Conservation (phyloP, 202 grass and related monocot species). For the Zizania palustris region DNA sequence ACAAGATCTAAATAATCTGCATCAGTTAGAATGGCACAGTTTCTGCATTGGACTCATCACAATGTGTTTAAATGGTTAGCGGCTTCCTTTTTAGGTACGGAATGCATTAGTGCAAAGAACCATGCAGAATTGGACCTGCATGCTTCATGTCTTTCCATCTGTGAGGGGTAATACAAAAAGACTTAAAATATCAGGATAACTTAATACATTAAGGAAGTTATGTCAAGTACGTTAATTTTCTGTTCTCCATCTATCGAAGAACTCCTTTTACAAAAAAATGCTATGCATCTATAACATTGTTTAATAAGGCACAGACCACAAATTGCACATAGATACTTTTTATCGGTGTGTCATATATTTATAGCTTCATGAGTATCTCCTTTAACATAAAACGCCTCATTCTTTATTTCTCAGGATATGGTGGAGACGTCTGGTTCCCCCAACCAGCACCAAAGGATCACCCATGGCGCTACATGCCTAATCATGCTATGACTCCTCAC, state of each 20-base stretch:
- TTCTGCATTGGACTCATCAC: background rate
- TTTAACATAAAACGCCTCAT: background rate
- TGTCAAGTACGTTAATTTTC: background rate
- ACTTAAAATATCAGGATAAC: background rate
- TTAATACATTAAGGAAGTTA: background rate
- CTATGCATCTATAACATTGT: background rate
- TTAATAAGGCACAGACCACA: background rate
- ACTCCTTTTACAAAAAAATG: background rate
- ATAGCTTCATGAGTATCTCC: background rate
- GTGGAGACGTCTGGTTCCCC: constrained; percentile 90
- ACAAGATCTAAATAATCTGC: background rate
- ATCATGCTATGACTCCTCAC: constrained; percentile 89
- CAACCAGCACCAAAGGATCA: constrained; percentile 83
- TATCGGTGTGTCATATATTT: constrained; percentile 17
- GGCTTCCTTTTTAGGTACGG: too few relatives aligned
- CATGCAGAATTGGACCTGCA: too few relatives aligned
- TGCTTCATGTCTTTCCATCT: background rate
- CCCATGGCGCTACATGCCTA: constrained; percentile 84
- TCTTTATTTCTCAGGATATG: constrained; percentile 58
- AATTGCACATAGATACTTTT: background rate
- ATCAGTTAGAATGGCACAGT: background rate
- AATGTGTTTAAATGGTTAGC: background rate
- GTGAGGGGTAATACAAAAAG: background rate
- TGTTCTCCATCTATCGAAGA: background rate
- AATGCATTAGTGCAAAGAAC: too few relatives aligned